These are phyloP conservation scores for Dichotomocladium elegans DNA, from an alignment of 371 early-diverging fungal genomes.

Conservation along the genomic window DNA sequence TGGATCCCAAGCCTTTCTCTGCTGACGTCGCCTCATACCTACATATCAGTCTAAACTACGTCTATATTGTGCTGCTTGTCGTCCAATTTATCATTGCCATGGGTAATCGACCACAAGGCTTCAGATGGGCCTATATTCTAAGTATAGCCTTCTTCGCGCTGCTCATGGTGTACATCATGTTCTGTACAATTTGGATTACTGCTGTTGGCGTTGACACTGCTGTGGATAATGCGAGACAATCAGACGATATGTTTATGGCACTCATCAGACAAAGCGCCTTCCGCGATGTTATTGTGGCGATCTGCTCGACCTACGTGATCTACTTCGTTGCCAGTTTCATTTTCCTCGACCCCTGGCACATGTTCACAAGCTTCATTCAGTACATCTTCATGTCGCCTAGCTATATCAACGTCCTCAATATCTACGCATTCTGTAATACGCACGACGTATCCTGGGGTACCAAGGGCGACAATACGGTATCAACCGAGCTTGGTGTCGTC, in stretches of 20 bases:
- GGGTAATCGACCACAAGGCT: constrained; percentile 85
- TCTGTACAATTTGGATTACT: constrained; percentile 54
- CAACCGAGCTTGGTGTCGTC: constrained; percentile 64
- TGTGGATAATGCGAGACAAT: constrained; percentile 17
- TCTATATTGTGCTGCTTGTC: constrained; percentile 63
- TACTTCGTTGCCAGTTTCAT: constrained; percentile 62
- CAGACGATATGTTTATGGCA: constrained; percentile 18
- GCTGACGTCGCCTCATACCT: constrained; percentile 30
- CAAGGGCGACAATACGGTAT: constrained; percentile 75
- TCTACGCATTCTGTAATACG: constrained; percentile 71
- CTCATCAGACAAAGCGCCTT: constrained; percentile 39
- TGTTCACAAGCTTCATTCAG: constrained; percentile 62
- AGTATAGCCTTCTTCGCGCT: constrained; percentile 46
- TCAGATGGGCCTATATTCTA: constrained; percentile 63
- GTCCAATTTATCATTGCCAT: constrained; percentile 69
- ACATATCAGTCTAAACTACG: constrained; percentile 48
- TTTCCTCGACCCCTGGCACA: constrained; percentile 70
- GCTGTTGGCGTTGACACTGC: constrained; percentile 38
- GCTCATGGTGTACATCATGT: constrained; percentile 61
- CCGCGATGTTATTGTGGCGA: constrained; percentile 57
- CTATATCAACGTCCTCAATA: constrained; percentile 61
- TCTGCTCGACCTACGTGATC: constrained; percentile 65
- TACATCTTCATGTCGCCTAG: constrained; percentile 60
- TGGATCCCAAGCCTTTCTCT: constrained; percentile 47
- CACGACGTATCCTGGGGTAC: constrained; percentile 90